Percentiles rank a stretch among this genome's conserved stretches.
Conservation (phyloP, 306 rosid genomes). For the Citrullus amarus region DNA sequence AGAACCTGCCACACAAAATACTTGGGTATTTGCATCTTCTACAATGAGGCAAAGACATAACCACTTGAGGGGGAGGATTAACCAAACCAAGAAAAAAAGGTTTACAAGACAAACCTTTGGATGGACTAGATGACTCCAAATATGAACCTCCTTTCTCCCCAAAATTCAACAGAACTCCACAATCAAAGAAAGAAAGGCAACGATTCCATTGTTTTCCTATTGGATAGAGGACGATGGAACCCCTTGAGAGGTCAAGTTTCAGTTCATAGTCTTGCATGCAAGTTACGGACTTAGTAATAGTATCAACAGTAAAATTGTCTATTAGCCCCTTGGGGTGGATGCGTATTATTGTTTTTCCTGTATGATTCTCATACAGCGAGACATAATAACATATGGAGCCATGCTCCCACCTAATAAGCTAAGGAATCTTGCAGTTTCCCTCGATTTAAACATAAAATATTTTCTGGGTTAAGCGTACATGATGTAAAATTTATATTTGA, state of each 20-base stretch:
- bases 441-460: background rate
- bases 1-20: background rate
- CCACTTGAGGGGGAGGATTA: background rate
- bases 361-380: background rate
- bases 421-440: background rate
- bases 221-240: background rate
- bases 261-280: background rate
- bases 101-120: background rate
- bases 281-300: background rate
- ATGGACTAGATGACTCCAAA: background rate
- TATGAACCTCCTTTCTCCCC: background rate
- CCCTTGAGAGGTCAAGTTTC: background rate
- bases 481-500: background rate
- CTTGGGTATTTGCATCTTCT: background rate
- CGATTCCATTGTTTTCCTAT: background rate
- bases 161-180: background rate
- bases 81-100: background rate
- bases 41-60: background rate
- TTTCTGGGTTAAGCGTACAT: background rate
- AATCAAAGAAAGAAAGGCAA: background rate
- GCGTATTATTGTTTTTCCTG: background rate
- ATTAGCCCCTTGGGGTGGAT: background rate
- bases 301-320: background rate
- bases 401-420: background rate
- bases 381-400: background rate